phyloP scores from a whole-genome alignment of 1,284 basidiomycete species.

The Singerocomus inundabilis region DNA sequence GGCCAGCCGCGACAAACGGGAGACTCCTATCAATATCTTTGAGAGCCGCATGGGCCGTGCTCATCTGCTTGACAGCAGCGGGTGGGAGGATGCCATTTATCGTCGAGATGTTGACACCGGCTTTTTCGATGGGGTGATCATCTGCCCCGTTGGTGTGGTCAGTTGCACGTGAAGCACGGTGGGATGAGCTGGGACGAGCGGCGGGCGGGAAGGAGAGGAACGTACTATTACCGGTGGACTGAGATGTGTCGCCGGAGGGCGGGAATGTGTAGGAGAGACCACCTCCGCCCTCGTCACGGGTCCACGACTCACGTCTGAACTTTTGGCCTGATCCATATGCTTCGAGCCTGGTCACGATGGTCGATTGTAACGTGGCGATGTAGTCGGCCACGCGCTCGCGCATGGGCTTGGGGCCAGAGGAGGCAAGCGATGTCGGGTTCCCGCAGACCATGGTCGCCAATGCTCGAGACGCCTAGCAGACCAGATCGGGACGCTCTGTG shows the following conservation, averaged over 20 bases:
- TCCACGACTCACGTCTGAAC: constrained; percentile 87
- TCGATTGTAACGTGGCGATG: constrained; percentile 75
- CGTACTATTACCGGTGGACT: background rate
- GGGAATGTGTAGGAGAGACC: constrained; percentile 87
- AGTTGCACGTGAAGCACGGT: background rate
- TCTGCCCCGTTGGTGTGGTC: background rate
- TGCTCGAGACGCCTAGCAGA: background rate
- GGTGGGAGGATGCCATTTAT: constrained; percentile 89
- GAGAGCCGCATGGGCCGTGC: constrained; percentile 79
- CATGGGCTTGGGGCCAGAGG: constrained; percentile 9
- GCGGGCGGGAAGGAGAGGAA: background rate
- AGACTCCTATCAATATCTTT: constrained; percentile 54
- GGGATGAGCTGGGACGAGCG: background rate
- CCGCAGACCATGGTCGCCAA: background rate
- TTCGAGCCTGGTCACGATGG: constrained; percentile 80
- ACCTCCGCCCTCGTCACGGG: constrained; percentile 77
- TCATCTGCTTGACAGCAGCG: constrained; percentile 87
- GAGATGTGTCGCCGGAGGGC: constrained; percentile 38
- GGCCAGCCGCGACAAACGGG: constrained; percentile 88
- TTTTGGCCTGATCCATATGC: constrained; percentile 64
- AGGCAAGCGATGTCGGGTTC: background rate
- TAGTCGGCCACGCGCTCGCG: constrained; percentile 39
- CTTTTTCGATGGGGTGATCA: constrained; percentile 84
- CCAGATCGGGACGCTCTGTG: background rate
- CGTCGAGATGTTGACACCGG: constrained; percentile 90